Evolutionary conservation across 169 alveolate genomes (phyloP), one percentile per base, ranked within the genome.

Genomic region (Plasmodium reichenowi): DNA sequence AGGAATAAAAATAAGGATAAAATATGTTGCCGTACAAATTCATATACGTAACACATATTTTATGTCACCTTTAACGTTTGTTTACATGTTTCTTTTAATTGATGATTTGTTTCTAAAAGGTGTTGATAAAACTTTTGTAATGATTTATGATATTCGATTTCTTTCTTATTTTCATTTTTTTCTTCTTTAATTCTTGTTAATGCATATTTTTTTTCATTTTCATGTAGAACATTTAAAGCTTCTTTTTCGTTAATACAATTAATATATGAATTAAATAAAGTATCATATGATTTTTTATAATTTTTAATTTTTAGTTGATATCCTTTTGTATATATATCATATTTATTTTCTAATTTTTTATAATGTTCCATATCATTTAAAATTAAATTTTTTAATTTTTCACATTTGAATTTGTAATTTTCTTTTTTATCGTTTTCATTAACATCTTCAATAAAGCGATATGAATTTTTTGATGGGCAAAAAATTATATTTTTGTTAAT

Each of bases 111-210:
- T 22, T 54, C 80, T 32, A 66, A 71, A 17, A 80, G 67, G 17
- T 83, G 86, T 7, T 74, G 66, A 59, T 92, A 92, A 13, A 72
- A n/a, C 22, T 72, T 62, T 80, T 92, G 95, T 22, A 92, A 68
- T 9, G 91, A 70, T 72, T 88, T 75, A 62, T 92, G 92, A 12
- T 73, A 62, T 29, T 75, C 87, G 52, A 72, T 88, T 68, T 92
- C 95, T 26, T 75, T 63, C 72, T 75, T 74, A 32, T 72, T 87
- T 54, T 74, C 83, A n/a, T 87, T 72, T 4, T 71, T 63, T 26
- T 83, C 68, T 17, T 92, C 72, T 56, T 71, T 54, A 20, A 92
- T 70, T 43, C 95, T 78, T 10, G 22, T 59, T 15, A 38, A 29
- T 47, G 83, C 92, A 12, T 83, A 45, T 7, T 10, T 43, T 22